Evolutionary conservation across 2,329 filamentous ascomycete genomes (phyloP).

Genomic region (Cordyceps tenuipes): DNA sequence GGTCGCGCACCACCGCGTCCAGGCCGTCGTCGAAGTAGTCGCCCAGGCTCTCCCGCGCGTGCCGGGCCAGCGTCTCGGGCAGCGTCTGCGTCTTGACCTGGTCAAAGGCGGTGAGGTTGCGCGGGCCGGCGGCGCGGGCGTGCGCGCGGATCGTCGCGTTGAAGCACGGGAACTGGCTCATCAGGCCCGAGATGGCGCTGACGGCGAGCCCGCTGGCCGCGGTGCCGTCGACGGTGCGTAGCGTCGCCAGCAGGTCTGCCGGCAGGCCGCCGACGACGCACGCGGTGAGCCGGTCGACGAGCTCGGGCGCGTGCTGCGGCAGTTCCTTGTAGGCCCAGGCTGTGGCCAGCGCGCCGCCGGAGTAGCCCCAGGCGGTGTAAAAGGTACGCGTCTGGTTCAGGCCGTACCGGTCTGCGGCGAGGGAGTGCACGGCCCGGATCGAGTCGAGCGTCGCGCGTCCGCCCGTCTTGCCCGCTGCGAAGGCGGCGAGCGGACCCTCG

Average conservation of each 20-base stretch:
- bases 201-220: slow-evolving; percentile 15
- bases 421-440: slow-evolving; percentile 31
- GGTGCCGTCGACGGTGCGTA: slow-evolving; percentile 25
- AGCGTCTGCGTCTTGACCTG: neutral
- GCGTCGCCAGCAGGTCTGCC: slow-evolving; percentile 28
- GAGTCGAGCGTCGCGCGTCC: slow-evolving; percentile 39
- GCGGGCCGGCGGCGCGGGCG: neutral
- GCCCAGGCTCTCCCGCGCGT: neutral
- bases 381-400: slow-evolving; percentile 23
- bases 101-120: slow-evolving; percentile 1
- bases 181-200: slow-evolving; percentile 17
- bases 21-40: slow-evolving; percentile 7
- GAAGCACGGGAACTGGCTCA: slow-evolving; percentile 16
- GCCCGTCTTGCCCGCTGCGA: slow-evolving; percentile 32
- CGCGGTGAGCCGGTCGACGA: slow-evolving; percentile 39
- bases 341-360: slow-evolving; percentile 43
- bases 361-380: slow-evolving; percentile 46
- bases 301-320: slow-evolving; percentile 41
- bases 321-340: slow-evolving; percentile 46
- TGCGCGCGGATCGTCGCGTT: neutral
- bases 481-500: slow-evolving; percentile 35
- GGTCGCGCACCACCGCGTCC: neutral
- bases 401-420: slow-evolving; percentile 16
- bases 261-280: slow-evolving; percentile 35
- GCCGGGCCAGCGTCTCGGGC: neutral